A percentile compares a stretch with the other conserved stretches of the same genome.
These are phyloP conservation scores for Tetrastigma voinierianum DNA, from an alignment of 164 flowering plant genomes.

Conservation along the genomic window DNA sequence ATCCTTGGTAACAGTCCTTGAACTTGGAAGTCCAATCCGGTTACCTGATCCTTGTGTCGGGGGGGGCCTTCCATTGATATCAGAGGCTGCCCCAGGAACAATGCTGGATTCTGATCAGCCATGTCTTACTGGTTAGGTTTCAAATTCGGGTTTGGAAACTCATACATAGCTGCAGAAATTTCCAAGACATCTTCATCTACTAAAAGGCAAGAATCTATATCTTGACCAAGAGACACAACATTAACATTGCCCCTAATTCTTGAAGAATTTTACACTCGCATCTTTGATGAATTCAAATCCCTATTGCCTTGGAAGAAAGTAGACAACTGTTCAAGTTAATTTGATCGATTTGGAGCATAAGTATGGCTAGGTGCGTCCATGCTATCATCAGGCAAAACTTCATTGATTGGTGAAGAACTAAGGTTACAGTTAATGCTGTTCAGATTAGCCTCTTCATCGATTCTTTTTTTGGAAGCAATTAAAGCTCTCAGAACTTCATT, in stretches of 20 bases:
- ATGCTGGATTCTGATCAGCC: constrained; percentile 6
- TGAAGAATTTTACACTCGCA: constrained; percentile 3
- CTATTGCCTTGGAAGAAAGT: constrained; percentile 8
- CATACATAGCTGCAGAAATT: constrained; percentile 3
- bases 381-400: constrained; percentile 14
- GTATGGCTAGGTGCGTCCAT: constrained; percentile 14
- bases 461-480: constrained; percentile 41
- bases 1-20: constrained; percentile 8
- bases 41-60: constrained; percentile 3
- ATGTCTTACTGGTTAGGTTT: constrained; percentile 16
- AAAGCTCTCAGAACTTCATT: constrained; percentile 61
- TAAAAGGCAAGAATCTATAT: constrained; percentile 14
- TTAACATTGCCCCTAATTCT: constrained; percentile 8
- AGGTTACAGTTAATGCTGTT: constrained; percentile 12
- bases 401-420: constrained; percentile 1
- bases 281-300: constrained; percentile 13
- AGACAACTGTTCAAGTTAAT: constrained; percentile 11
- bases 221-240: constrained; percentile 18
- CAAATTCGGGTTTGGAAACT: constrained; percentile 4
- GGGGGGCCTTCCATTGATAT: constrained; percentile 13
- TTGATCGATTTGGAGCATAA: constrained; percentile 10
- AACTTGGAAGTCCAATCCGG: constrained; percentile 10
- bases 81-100: constrained; percentile 11
- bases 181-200: constrained; percentile 23
- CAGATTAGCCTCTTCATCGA: constrained; percentile 6